A percentile compares a stretch with the other conserved stretches of the same genome.
phyloP scores from a whole-genome alignment of 1,139 yeast genomes.

The Yamadazyma jaroonii region DNA sequence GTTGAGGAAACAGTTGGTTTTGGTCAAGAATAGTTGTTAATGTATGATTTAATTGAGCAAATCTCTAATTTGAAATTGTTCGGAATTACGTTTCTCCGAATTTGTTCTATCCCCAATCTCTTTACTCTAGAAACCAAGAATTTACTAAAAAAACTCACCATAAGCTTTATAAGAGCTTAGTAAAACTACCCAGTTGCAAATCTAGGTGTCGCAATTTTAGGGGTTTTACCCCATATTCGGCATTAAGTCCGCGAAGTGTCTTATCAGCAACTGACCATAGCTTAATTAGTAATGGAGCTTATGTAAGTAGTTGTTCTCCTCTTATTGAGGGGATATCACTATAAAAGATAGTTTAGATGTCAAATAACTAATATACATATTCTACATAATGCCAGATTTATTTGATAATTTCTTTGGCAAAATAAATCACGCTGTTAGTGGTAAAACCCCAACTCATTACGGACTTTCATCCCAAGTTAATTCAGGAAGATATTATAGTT shows the following conservation, averaged over 20 bases:
- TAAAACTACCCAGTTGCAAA: too few relatives aligned
- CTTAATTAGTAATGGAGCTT: too few relatives aligned
- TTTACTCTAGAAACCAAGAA: too few relatives aligned
- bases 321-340: not conserved
- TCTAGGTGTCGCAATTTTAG: too few relatives aligned
- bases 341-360: not conserved
- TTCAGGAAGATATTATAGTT: constrained; percentile 36
- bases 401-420: constrained; percentile 40
- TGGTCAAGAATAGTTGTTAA: constrained; percentile 71
- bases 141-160: too few relatives aligned
- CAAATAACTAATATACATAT: not conserved
- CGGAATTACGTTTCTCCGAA: too few relatives aligned
- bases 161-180: too few relatives aligned
- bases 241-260: too few relatives aligned
- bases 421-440: constrained; percentile 29
- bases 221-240: too few relatives aligned
- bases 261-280: too few relatives aligned
- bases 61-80: too few relatives aligned
- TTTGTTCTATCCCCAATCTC: too few relatives aligned
- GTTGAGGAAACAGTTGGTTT: constrained; percentile 94
- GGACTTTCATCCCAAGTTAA: constrained; percentile 33
- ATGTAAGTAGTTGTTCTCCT: not conserved
- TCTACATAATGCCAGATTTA: constrained; percentile 36
- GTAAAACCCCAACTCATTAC: constrained; percentile 34
- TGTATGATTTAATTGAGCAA: not conserved